phyloP scores from a whole-genome alignment of 139 green algal species.

The Yamagishiella unicocca region DNA sequence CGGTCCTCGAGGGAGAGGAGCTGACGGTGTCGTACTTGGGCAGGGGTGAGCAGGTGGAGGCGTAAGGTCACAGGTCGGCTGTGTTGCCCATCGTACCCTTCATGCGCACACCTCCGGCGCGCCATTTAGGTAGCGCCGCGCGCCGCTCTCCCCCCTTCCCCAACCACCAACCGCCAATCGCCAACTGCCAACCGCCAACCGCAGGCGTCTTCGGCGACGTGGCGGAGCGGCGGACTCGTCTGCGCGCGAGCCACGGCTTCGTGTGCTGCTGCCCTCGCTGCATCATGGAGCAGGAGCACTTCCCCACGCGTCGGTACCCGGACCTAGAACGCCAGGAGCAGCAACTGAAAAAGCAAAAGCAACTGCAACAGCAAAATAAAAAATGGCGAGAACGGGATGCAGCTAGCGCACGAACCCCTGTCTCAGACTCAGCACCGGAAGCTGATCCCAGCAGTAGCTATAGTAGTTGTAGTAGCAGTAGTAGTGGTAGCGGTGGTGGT shows the following conservation, averaged over 20 bases:
- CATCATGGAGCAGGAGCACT: constrained; percentile 34
- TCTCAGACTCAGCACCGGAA: no score
- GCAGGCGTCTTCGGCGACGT: constrained; percentile 27
- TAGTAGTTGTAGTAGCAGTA: background rate
- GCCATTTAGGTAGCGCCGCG: no score
- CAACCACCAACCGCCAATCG: no score
- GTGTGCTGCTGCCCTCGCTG: constrained; percentile 46
- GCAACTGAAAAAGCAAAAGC: background rate
- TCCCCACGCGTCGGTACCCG: constrained; percentile 22
- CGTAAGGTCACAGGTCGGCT: no score
- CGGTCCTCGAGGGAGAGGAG: constrained; percentile 14
- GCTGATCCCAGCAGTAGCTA: no score
- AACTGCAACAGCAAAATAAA: background rate
- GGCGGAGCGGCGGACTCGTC: background rate
- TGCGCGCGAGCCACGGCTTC: constrained; percentile 41
- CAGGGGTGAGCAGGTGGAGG: no score
- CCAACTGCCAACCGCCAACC: no score
- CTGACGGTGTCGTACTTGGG: constrained; percentile 28
- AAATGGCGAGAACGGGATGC: no score
- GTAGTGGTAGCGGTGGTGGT: background rate
- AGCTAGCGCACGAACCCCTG: no score
- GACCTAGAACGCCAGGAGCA: background rate
- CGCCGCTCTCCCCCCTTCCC: background rate
- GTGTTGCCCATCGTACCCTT: no score
- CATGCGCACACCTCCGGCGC: no score